Evolutionary conservation across 139 green algal genomes (phyloP).

Genomic region (Limnomonas spitsbergensis): DNA sequence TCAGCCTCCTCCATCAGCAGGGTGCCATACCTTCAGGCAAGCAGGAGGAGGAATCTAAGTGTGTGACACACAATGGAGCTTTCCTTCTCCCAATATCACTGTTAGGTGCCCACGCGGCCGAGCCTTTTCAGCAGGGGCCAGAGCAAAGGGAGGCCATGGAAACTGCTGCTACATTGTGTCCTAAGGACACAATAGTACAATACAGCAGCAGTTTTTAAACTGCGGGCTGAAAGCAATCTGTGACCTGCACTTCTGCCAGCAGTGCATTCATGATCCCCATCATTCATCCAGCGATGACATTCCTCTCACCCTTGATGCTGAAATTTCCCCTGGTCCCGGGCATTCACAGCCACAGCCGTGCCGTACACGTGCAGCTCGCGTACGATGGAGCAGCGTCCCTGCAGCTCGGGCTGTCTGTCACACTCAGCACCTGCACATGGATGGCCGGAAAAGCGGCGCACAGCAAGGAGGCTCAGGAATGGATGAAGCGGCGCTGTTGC

Average conservation of each 20-base stretch:
- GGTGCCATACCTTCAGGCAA: slow-evolving; percentile 68
- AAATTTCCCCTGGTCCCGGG: slow-evolving; percentile 77
- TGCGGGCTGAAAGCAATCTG: too few species aligned
- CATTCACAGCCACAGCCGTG: slow-evolving; percentile 86
- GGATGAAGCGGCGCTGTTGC: too few species aligned
- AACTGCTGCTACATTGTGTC: too few species aligned
- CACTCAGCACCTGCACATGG: slow-evolving; percentile 28
- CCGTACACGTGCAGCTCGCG: slow-evolving; percentile 98
- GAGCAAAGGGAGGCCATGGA: background rate
- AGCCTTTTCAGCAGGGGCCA: slow-evolving; percentile 22
- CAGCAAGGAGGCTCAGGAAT: too few species aligned
- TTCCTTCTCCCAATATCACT: too few species aligned
- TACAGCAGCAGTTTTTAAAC: too few species aligned
- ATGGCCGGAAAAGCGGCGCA: too few species aligned
- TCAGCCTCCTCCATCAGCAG: slow-evolving; percentile 94
- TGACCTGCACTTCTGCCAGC: too few species aligned
- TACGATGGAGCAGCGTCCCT: slow-evolving; percentile 76
- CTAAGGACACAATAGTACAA: too few species aligned
- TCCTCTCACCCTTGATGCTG: slow-evolving; percentile 88
- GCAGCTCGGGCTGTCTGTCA: slow-evolving; percentile 77
- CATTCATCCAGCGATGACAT: too few species aligned
- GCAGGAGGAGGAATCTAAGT: background rate
- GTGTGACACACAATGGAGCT: background rate
- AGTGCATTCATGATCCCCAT: too few species aligned
- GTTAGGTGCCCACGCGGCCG: too few species aligned